Conservation (phyloP, 2,329 filamentous ascomycete genomes). For the Pyricularia pennisetigena region DNA sequence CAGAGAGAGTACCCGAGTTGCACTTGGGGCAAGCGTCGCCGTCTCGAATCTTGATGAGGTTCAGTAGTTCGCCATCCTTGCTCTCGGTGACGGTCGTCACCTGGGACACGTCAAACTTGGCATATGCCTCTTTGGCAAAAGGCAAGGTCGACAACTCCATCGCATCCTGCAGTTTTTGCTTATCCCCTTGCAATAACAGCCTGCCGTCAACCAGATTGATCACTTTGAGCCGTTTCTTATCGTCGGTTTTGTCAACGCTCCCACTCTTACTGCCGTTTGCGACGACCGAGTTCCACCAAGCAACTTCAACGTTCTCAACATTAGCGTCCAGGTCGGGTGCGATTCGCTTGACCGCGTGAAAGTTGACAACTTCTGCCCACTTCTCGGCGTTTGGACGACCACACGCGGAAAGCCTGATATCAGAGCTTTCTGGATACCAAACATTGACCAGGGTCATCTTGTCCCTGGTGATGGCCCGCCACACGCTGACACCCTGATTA, state of each 20-base stretch:
- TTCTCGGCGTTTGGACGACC: constrained; percentile 6
- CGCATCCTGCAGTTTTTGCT: not conserved
- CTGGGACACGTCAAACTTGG: not conserved
- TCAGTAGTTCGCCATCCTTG: constrained; percentile 31
- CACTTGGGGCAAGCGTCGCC: constrained; percentile 71
- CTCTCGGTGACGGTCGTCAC: not conserved
- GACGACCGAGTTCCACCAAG: constrained; percentile 34
- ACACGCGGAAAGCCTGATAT: not conserved
- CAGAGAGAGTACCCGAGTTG: constrained; percentile 45
- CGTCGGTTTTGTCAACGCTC: not conserved
- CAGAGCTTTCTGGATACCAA: constrained; percentile 37
- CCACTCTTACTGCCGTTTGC: not conserved
- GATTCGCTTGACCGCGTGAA: constrained; percentile 53
- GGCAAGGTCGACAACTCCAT: not conserved
- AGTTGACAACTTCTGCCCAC: constrained; percentile 29
- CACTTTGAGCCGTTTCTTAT: constrained; percentile 10
- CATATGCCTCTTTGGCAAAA: constrained; percentile 1
- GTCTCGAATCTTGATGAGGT: constrained; percentile 53
- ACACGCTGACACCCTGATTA: constrained; percentile 25
- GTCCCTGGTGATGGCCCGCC: constrained; percentile 60
- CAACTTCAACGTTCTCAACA: constrained; percentile 46
- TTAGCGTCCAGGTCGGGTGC: constrained; percentile 60
- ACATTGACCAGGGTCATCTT: constrained; percentile 58
- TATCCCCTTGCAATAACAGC: constrained; percentile 8
- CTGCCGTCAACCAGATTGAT: constrained; percentile 28